Evolutionary conservation across 2,329 filamentous ascomycete species (phyloP).

Genomic region (Epichloe gansuensis): DNA sequence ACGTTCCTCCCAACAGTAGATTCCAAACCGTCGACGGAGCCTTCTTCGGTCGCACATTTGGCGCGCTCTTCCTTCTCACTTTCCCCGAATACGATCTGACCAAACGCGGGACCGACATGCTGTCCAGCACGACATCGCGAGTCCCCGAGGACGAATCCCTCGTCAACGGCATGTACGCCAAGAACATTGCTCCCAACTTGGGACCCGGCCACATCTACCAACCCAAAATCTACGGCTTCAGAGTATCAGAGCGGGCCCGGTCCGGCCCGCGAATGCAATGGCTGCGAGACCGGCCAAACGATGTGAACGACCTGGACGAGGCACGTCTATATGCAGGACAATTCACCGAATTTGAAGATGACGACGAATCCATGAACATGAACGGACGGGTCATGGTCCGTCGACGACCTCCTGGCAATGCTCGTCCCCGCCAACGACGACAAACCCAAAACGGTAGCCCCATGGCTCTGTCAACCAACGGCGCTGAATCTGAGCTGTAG

Average conservation of each 20-base stretch:
- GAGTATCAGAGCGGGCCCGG: slow-evolving; percentile 78
- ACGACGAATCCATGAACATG: slow-evolving; percentile 37
- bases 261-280: slow-evolving; percentile 95
- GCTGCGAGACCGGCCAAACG: slow-evolving; percentile 70
- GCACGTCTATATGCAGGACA: slow-evolving; percentile 40
- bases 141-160: slow-evolving; percentile 32
- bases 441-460: slow-evolving; percentile 42
- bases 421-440: slow-evolving; percentile 28
- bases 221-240: slow-evolving; percentile 91
- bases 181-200: slow-evolving; percentile 80
- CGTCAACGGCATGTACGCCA: slow-evolving; percentile 76
- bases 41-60: slow-evolving; percentile 96
- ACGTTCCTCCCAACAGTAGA: slow-evolving; percentile 90
- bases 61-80: slow-evolving; percentile 93
- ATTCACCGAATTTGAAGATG: slow-evolving; percentile 45
- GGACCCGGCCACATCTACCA: slow-evolving; percentile 79
- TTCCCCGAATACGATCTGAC: slow-evolving; percentile 91
- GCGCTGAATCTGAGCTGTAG: slow-evolving; percentile 43
- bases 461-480: slow-evolving; percentile 43
- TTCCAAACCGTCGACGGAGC: slow-evolving; percentile 97
- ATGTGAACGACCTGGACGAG: slow-evolving; percentile 78
- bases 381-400: slow-evolving; percentile 29
- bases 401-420: slow-evolving; percentile 30
- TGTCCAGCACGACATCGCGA: slow-evolving; percentile 26
- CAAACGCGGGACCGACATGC: slow-evolving; percentile 51